Conservation (phyloP, 371 early-diverging fungal genomes). For the Mucor indicus region DNA sequence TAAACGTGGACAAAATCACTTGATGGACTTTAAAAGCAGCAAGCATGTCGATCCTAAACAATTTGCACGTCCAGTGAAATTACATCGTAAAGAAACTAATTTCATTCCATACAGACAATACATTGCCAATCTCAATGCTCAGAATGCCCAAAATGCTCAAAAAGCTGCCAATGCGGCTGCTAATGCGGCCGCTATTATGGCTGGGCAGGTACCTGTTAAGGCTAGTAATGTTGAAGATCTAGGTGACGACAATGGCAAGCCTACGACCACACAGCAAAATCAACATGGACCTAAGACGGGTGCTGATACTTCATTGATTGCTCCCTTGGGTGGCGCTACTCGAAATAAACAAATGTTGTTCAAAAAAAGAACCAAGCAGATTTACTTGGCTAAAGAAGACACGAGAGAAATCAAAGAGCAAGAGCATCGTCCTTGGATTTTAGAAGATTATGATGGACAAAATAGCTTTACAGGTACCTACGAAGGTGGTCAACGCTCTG, state of each 20-base stretch:
- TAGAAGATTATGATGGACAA: constrained; percentile 71
- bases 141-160: constrained; percentile 21
- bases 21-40: constrained; percentile 64
- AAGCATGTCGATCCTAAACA: constrained; percentile 50
- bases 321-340: constrained; percentile 77
- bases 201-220: not conserved
- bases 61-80: constrained; percentile 68
- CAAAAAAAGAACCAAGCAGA: constrained; percentile 80
- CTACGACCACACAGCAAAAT: constrained; percentile 17
- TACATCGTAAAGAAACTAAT: constrained; percentile 60
- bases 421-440: constrained; percentile 77
- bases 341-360: constrained; percentile 78
- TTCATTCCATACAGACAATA: constrained; percentile 26
- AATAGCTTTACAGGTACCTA: constrained; percentile 72
- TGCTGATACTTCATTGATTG: constrained; percentile 73
- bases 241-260: constrained; percentile 19
- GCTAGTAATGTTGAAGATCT: constrained; percentile 7
- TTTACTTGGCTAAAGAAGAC: constrained; percentile 74
- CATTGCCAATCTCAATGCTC: constrained; percentile 17
- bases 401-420: constrained; percentile 66
- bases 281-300: constrained; percentile 54
- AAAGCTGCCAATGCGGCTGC: constrained; percentile 3
- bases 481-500: constrained; percentile 75
- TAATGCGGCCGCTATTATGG: constrained; percentile 10
- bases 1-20: constrained; percentile 51